phyloP scores from a whole-genome alignment of 352 stramenopile species.

The Pythium sukuiense region DNA sequence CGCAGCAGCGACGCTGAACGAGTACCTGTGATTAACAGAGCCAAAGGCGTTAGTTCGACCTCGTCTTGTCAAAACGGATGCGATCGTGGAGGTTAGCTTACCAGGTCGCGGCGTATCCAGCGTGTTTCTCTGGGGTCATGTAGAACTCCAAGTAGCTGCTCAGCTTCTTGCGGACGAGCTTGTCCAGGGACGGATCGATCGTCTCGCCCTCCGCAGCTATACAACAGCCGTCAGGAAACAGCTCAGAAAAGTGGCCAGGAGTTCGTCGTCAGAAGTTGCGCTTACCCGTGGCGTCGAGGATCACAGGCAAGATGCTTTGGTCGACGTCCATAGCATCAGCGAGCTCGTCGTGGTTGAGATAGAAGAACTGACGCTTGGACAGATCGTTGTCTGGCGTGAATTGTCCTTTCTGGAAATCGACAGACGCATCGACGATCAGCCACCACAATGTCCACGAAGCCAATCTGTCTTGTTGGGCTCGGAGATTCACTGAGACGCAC shows the following conservation, averaged over 20 bases:
- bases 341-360: conserved; percentile 77
- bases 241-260: not conserved
- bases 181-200: conserved; percentile 38
- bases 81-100: conserved; percentile 30
- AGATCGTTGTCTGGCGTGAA: conserved; percentile 85
- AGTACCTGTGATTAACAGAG: conserved; percentile 47
- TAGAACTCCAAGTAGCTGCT: conserved; percentile 86
- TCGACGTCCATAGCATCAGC: conserved; percentile 74
- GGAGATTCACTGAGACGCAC: conserved; percentile 27
- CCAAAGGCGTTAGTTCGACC: not conserved
- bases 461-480: no score
- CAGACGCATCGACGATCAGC: not conserved
- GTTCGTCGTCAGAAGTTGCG: not conserved
- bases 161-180: conserved; percentile 74
- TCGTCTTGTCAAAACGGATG: not conserved
- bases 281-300: conserved; percentile 73
- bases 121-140: conserved; percentile 88
- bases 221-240: not conserved
- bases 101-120: conserved; percentile 82
- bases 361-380: conserved; percentile 78
- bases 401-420: conserved; percentile 42
- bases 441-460: no score
- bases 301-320: conserved; percentile 62
- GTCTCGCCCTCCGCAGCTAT: conserved; percentile 40
- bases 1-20: conserved; percentile 70